Evolutionary conservation across 169 alveolate genomes (phyloP).

Genomic region (Eimeria nieschulzi): DNA sequence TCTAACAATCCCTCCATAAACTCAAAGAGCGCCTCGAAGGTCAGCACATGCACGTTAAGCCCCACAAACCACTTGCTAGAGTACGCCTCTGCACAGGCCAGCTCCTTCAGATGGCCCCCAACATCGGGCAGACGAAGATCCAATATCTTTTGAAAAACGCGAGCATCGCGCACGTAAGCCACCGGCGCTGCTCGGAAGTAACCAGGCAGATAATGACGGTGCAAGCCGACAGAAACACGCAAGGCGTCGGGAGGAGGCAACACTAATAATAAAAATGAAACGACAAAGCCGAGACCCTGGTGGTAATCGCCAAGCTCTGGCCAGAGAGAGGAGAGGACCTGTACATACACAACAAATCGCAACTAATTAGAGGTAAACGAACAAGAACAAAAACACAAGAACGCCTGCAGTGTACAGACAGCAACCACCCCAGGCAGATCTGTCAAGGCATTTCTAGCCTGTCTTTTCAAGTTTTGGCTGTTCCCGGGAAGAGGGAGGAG

Average conservation of each 20-base stretch:
- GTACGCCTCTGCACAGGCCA: slow-evolving; percentile 81
- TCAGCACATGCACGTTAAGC: slow-evolving; percentile 80
- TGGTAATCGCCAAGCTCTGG: slow-evolving; percentile 79
- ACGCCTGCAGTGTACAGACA: background rate
- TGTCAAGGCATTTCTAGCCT: no score
- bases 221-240: slow-evolving; percentile 73
- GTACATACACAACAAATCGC: background rate
- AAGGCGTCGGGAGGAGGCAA: slow-evolving; percentile 76
- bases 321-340: slow-evolving; percentile 50
- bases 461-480: no score
- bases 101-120: slow-evolving; percentile 67
- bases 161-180: slow-evolving; percentile 82
- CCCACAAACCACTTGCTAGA: slow-evolving; percentile 83
- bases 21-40: slow-evolving; percentile 77
- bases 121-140: slow-evolving; percentile 71
- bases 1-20: slow-evolving; percentile 77
- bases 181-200: slow-evolving; percentile 82
- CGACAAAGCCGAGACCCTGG: slow-evolving; percentile 82
- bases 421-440: no score
- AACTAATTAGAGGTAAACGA: background rate
- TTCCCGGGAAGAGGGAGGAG: no score
- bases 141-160: slow-evolving; percentile 77
- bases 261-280: slow-evolving; percentile 77
- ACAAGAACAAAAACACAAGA: background rate
- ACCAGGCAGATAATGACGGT: slow-evolving; percentile 80